phyloP scores from a whole-genome alignment of 2,329 filamentous ascomycete genomes.

The Pseudogymnoascus destructans region DNA sequence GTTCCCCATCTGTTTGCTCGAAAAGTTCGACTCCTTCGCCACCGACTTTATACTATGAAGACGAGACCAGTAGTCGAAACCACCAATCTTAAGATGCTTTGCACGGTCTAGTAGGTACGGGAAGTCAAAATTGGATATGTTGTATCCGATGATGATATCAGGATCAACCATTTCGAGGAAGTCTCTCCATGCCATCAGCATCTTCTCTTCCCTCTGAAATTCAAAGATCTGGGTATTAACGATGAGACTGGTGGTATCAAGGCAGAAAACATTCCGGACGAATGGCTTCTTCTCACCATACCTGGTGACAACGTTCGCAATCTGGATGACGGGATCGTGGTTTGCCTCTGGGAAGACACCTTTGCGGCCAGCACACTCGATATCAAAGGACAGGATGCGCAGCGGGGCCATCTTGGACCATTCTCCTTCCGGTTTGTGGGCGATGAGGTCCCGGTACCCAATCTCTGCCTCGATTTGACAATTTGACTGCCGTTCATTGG shows the following conservation, averaged over 20 bases:
- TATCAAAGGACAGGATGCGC: slow-evolving; percentile 90
- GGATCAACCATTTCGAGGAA: slow-evolving; percentile 86
- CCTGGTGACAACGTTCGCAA: slow-evolving; percentile 86
- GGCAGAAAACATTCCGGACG: slow-evolving; percentile 87
- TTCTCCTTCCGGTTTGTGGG: slow-evolving; percentile 79
- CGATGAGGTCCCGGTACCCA: slow-evolving; percentile 68
- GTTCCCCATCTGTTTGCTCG: slow-evolving; percentile 96
- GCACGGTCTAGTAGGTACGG: slow-evolving; percentile 87
- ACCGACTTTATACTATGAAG: slow-evolving; percentile 57
- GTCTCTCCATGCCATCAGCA: slow-evolving; percentile 86
- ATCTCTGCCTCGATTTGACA: slow-evolving; percentile 92
- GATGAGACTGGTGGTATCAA: slow-evolving; percentile 84
- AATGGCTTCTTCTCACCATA: slow-evolving; percentile 96
- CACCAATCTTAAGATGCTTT: slow-evolving; percentile 62
- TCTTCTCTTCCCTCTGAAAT: slow-evolving; percentile 67
- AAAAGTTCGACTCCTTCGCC: slow-evolving; percentile 72
- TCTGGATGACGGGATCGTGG: slow-evolving; percentile 90
- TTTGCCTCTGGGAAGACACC: slow-evolving; percentile 92
- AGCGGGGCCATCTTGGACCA: slow-evolving; percentile 98
- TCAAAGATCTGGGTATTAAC: slow-evolving; percentile 88
- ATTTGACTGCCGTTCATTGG: slow-evolving; percentile 64
- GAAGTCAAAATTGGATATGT: slow-evolving; percentile 97
- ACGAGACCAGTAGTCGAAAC: slow-evolving; percentile 81
- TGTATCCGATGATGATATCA: slow-evolving; percentile 97
- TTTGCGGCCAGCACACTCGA: slow-evolving; percentile 94